Conservation (phyloP, 768 basidiomycete genomes). For the Naganishia vishniacii region DNA sequence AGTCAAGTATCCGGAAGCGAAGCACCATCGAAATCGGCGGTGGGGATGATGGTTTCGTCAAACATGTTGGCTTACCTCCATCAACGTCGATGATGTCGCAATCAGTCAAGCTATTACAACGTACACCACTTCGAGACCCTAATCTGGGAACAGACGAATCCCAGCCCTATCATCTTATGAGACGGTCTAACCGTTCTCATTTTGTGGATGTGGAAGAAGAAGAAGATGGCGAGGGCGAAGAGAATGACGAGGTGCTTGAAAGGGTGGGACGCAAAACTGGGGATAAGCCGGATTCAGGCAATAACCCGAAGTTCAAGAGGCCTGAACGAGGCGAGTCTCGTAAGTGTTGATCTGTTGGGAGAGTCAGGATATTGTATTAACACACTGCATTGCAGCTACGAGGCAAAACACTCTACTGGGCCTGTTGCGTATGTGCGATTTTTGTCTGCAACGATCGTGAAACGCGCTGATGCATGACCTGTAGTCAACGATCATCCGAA, state of each 20-base stretch:
- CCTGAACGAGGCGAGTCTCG: neutral
- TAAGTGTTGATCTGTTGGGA: too few species aligned
- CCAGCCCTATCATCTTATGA: neutral
- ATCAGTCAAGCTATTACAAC: constrained; percentile 8
- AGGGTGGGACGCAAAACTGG: neutral
- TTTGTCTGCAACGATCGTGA: too few species aligned
- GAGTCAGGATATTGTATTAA: too few species aligned
- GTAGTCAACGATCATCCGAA: too few species aligned
- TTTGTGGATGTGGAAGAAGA: neutral
- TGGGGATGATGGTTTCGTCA: neutral
- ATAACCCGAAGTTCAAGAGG: too few species aligned
- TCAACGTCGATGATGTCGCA: neutral
- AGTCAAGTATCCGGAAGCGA: too few species aligned
- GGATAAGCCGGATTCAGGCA: too few species aligned
- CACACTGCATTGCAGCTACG: neutral
- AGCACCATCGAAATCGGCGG: neutral
- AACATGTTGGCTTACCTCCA: neutral
- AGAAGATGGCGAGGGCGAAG: neutral
- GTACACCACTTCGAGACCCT: neutral
- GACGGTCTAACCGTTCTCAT: neutral
- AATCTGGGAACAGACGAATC: neutral
- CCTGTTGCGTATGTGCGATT: too few species aligned
- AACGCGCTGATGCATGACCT: too few species aligned
- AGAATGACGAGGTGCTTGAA: neutral
- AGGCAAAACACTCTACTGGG: too few species aligned